A percentile compares a stretch with the other conserved stretches of the same genome.
phyloP scores from a whole-genome alignment of 2,329 filamentous ascomycete species.

The Monosporascus sp. region DNA sequence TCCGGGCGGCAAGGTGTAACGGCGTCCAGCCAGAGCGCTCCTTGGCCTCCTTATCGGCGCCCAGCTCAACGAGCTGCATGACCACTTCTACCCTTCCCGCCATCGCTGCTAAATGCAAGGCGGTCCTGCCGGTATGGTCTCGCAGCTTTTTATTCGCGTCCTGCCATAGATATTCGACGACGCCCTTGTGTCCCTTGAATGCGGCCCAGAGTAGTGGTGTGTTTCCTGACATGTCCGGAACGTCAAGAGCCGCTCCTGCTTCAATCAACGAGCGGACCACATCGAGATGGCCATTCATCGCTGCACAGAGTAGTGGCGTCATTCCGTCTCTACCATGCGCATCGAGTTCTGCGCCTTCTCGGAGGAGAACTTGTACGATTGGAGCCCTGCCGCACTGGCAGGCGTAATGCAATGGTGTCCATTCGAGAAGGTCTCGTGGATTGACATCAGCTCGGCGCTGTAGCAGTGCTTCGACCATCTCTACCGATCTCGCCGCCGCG shows the following conservation, averaged over 20 bases:
- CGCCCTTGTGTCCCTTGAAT: not conserved
- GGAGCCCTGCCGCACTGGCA: slow-evolving; percentile 2
- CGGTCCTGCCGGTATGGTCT: slow-evolving; percentile 8
- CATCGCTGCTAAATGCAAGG: slow-evolving; percentile 8
- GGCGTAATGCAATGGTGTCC: slow-evolving; percentile 23
- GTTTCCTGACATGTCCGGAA: not conserved
- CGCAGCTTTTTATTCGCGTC: slow-evolving; percentile 4
- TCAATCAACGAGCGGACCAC: not conserved
- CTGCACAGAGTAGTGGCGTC: slow-evolving; percentile 16
- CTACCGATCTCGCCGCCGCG: too few relatives aligned
- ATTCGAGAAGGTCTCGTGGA: slow-evolving; percentile 1
- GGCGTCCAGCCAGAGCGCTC: slow-evolving; percentile 6
- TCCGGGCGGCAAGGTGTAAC: too few relatives aligned
- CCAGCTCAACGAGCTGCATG: slow-evolving; percentile 24
- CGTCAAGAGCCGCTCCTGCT: slow-evolving; percentile 1
- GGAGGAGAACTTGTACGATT: not conserved
- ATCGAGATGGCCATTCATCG: slow-evolving; percentile 4
- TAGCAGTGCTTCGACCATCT: too few relatives aligned
- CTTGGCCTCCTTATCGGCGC: slow-evolving; percentile 15
- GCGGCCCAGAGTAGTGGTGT: slow-evolving; percentile 7
- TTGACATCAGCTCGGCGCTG: too few relatives aligned
- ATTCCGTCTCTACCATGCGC: slow-evolving; percentile 6
- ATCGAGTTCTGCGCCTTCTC: too few relatives aligned
- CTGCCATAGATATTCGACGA: slow-evolving; percentile 3
- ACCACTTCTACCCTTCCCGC: slow-evolving; percentile 1